A percentile compares a stretch with the other conserved stretches of the same genome.
Evolutionary conservation across 2,329 filamentous ascomycete species (phyloP).

Genomic region (Cladorrhinum sp.): DNA sequence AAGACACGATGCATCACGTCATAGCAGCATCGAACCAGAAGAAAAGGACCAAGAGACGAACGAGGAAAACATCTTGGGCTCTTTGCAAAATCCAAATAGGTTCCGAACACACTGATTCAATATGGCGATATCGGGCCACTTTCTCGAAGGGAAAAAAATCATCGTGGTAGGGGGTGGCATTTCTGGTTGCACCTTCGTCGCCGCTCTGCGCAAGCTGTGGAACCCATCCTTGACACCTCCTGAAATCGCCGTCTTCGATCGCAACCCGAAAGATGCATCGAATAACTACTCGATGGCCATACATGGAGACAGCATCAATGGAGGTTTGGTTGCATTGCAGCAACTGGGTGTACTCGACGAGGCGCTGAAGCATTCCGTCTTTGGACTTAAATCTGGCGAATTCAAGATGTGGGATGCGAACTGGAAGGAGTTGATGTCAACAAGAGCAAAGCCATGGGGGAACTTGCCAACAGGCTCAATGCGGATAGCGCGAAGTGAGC

Average conservation of each 20-base stretch:
- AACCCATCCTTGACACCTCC: slow-evolving; percentile 31
- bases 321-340: slow-evolving; percentile 38
- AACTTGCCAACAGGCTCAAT: slow-evolving; percentile 37
- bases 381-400: slow-evolving; percentile 31
- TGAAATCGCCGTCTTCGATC: slow-evolving; percentile 40
- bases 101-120: neutral
- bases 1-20: slow-evolving; percentile 1
- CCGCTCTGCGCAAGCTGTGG: slow-evolving; percentile 40
- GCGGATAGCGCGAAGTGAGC: slow-evolving; percentile 36
- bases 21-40: neutral
- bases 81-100: no score
- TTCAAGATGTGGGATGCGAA: slow-evolving; percentile 42
- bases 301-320: slow-evolving; percentile 33
- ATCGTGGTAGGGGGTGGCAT: slow-evolving; percentile 44
- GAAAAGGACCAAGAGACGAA: neutral
- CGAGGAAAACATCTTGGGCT: no score
- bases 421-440: slow-evolving; percentile 36
- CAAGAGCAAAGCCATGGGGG: slow-evolving; percentile 31
- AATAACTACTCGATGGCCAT: slow-evolving; percentile 42
- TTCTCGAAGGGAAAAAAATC: slow-evolving; percentile 41
- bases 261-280: slow-evolving; percentile 36
- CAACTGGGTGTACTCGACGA: slow-evolving; percentile 39
- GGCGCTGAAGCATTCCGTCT: slow-evolving; percentile 32
- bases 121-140: slow-evolving; percentile 16
- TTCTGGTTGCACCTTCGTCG: slow-evolving; percentile 42